Base-by-base conservation (phyloP, 371 early-diverging fungal species). In the Amoeboaphelidium occidentale region DNA sequence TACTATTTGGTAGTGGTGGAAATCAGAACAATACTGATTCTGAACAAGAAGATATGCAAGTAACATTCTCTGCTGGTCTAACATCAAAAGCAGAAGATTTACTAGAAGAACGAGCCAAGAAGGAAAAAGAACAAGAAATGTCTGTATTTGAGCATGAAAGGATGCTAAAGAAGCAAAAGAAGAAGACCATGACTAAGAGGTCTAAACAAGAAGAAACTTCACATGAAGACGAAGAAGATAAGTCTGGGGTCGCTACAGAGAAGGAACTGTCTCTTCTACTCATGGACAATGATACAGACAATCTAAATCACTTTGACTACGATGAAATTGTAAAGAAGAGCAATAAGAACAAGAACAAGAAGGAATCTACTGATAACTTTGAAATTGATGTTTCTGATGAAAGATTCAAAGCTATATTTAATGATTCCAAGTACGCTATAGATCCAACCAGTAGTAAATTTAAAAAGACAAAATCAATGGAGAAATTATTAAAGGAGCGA, bases 1-100 rank as follows among this genome's bases (percentile, higher is more conserved):
- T 88, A 42, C 60, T 87, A 23, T 60, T 61, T 2, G 56, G 63
- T 0, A 63, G 60, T 20, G 67, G 45, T 13, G 61, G 51, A 25
- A 48, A 48, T 25, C 45, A 48, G 10, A 48, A 48, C 10, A 44
- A 17, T n/a, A 10, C 10, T 45, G 27, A 45, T 45, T 49, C 27
- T 1, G 32, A 17, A 13, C 13, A n/a, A 22, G 39, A 42, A n/a
- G 55, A 92, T 43, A 83, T 94, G 88, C 88, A 94, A 59, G 88
- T 93, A 43, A 84, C 91, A 6, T 94, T 94, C 54, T 73, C 84
- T 3, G 89, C 96, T 27, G 96, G 91, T 49, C 57, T 94, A 51
- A 76, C 73, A 45, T 81, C 83, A 60, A 67, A 65, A 21, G 80
- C 75, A 1, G 65, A 68, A 10, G 68, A 68, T 20, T 57, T 68